Evolutionary conservation across 257 asterid genomes (phyloP).

Genomic region (Nicotiana attenuata): DNA sequence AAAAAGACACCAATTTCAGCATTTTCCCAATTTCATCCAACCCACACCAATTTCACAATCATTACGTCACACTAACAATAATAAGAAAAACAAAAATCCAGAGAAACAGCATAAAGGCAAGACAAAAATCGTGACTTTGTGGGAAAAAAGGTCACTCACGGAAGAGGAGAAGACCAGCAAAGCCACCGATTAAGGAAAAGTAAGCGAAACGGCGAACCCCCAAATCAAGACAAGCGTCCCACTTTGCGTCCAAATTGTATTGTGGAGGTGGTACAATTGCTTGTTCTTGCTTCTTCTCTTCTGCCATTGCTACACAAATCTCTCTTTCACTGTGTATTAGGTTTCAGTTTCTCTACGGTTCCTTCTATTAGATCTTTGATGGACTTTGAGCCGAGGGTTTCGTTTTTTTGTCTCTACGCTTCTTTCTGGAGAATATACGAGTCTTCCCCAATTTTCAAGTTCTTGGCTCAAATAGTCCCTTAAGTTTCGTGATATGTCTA

Average conservation of each 20-base stretch:
- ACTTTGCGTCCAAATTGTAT: constrained; percentile 61
- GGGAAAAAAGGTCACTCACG: constrained; percentile 31
- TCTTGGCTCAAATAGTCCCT: background rate
- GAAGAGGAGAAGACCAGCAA: constrained; percentile 66
- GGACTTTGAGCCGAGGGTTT: background rate
- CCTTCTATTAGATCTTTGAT: background rate
- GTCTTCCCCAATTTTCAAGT: background rate
- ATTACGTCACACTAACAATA: background rate
- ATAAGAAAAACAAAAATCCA: background rate
- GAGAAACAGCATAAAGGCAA: background rate
- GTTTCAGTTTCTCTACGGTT: background rate
- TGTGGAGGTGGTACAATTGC: constrained; percentile 27
- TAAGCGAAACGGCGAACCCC: constrained; percentile 59
- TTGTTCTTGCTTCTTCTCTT: constrained; percentile 31
- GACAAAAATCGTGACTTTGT: background rate
- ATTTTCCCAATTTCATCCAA: background rate
- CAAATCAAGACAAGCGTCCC: constrained; percentile 80
- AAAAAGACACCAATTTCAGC: background rate
- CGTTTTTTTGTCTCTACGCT: background rate
- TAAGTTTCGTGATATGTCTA: background rate
- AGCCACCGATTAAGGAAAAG: constrained; percentile 59
- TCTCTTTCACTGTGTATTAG: background rate
- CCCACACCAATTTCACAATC: background rate
- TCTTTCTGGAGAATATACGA: background rate
- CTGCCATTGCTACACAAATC: constrained; percentile 38